Evolutionary conservation across 2,329 filamentous ascomycete species (phyloP).

Genomic region (Nothomitra cinnamomea): DNA sequence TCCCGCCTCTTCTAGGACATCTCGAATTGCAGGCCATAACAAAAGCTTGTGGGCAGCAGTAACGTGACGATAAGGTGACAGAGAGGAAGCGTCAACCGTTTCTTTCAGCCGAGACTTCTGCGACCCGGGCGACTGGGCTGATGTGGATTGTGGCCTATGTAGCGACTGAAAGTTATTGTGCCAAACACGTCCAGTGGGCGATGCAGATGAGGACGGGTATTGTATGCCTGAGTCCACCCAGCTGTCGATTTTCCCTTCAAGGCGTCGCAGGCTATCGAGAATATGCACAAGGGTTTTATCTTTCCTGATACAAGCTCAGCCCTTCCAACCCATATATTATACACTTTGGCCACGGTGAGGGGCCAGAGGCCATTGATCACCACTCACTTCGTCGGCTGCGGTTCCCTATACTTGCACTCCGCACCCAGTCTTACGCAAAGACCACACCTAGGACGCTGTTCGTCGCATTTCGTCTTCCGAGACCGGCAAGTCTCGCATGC

Average conservation of each 20-base stretch:
- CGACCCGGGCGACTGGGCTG: neutral
- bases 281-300: slow-evolving; percentile 46
- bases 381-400: slow-evolving; percentile 44
- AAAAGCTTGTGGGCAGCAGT: slow-evolving; percentile 34
- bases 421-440: slow-evolving; percentile 4
- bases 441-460: slow-evolving; percentile 5
- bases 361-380: slow-evolving; percentile 12
- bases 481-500: slow-evolving; percentile 7
- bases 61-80: neutral
- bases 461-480: slow-evolving; percentile 7
- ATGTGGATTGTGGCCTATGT: neutral
- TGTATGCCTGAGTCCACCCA: slow-evolving; percentile 7
- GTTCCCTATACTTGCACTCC: slow-evolving; percentile 25
- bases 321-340: neutral
- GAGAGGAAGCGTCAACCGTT: neutral
- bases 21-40: slow-evolving; percentile 30
- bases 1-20: slow-evolving; percentile 21
- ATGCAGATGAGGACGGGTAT: neutral
- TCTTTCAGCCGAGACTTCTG: neutral
- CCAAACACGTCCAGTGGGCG: neutral
- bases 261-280: slow-evolving; percentile 34
- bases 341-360: neutral
- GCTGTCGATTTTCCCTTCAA: slow-evolving; percentile 39
- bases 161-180: neutral
- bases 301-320: slow-evolving; percentile 27